These are phyloP conservation scores for Lipomyces yarrowii DNA, from an alignment of 1,139 yeast species.

Conservation along the genomic window DNA sequence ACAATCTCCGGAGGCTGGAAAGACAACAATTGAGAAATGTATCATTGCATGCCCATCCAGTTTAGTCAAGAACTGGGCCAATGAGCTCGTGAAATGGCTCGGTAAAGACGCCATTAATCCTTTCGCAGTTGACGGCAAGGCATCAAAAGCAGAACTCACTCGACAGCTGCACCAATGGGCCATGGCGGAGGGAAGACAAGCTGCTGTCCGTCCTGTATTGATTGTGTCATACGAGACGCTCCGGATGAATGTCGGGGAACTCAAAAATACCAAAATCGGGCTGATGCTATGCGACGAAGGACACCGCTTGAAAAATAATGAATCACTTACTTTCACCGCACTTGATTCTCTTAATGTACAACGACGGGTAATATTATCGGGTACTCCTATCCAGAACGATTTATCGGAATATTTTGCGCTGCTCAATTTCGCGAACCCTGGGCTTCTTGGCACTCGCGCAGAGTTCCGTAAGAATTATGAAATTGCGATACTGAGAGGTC, in stretches of 20 bases:
- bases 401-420: slow-evolving; percentile 91
- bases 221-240: slow-evolving; percentile 95
- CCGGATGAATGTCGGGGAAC: slow-evolving; percentile 77
- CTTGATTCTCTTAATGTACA: slow-evolving; percentile 79
- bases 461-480: slow-evolving; percentile 90
- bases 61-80: slow-evolving; percentile 95
- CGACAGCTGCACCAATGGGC: slow-evolving; percentile 84
- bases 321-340: slow-evolving; percentile 88
- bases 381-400: slow-evolving; percentile 95
- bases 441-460: slow-evolving; percentile 77
- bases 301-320: slow-evolving; percentile 92
- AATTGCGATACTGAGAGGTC: slow-evolving; percentile 72
- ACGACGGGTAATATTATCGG: slow-evolving; percentile 88
- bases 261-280: slow-evolving; percentile 83
- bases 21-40: slow-evolving; percentile 81
- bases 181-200: slow-evolving; percentile 73
- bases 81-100: slow-evolving; percentile 92
- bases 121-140: slow-evolving; percentile 88
- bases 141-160: slow-evolving; percentile 67
- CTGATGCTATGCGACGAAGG: slow-evolving; percentile 94
- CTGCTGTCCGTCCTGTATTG: slow-evolving; percentile 88
- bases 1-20: slow-evolving; percentile 85
- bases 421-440: slow-evolving; percentile 92
- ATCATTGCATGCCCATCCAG: slow-evolving; percentile 96
- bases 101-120: slow-evolving; percentile 91